Evolutionary conservation across 305 asterid genomes (phyloP).

Genomic region (Solanum hybrid): DNA sequence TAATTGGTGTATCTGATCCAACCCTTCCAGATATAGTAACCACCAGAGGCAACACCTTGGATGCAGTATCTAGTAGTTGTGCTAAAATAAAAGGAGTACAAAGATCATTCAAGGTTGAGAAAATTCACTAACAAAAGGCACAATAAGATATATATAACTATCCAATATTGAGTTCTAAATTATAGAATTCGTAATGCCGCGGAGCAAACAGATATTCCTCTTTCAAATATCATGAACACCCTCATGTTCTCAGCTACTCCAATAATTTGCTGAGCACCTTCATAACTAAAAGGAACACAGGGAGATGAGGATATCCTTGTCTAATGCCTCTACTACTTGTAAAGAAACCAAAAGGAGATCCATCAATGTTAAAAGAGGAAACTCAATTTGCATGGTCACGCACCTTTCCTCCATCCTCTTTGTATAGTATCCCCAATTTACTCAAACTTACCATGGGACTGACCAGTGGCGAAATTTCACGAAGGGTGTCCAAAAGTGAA

Average conservation of each 20-base stretch:
- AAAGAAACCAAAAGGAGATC: background rate
- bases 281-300: background rate
- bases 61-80: conserved; percentile 74
- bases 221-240: background rate
- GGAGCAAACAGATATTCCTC: background rate
- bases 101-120: conserved; percentile 1
- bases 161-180: background rate
- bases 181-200: background rate
- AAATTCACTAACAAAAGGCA: background rate
- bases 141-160: background rate
- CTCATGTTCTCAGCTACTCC: background rate
- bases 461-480: background rate
- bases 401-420: background rate
- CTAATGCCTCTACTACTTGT: background rate
- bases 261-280: background rate
- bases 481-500: background rate
- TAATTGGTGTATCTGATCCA: conserved; percentile 85
- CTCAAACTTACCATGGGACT: background rate
- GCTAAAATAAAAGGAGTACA: conserved; percentile 37
- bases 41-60: conserved; percentile 81
- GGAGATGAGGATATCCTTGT: background rate
- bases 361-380: background rate
- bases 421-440: background rate
- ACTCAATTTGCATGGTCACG: background rate
- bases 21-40: conserved; percentile 93